Evolutionary conservation across 352 stramenopile genomes (phyloP).

Genomic region (Pythium apleroticum): DNA sequence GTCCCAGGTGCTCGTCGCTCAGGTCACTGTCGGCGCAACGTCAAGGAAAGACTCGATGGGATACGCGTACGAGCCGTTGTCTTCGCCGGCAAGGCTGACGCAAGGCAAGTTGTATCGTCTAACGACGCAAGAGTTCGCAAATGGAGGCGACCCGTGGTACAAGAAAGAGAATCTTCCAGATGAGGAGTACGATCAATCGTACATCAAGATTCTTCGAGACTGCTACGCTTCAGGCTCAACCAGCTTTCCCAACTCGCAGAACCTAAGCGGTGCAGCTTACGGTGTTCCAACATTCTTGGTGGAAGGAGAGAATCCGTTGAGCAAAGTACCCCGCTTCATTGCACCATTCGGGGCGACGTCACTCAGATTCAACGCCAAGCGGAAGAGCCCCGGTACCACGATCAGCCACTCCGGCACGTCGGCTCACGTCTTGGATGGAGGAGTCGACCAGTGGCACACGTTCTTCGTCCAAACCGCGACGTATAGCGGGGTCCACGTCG

Average conservation of each 20-base stretch:
- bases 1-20: constrained; percentile 63
- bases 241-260: constrained; percentile 84
- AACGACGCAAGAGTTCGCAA: constrained; percentile 86
- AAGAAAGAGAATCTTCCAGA: constrained; percentile 88
- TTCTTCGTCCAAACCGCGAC: constrained; percentile 64
- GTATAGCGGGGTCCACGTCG: constrained; percentile 63
- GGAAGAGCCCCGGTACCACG: constrained; percentile 53
- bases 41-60: constrained; percentile 74
- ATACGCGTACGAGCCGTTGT: constrained; percentile 70
- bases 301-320: constrained; percentile 69
- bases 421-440: constrained; percentile 45
- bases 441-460: constrained; percentile 50
- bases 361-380: constrained; percentile 66
- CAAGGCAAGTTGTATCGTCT: constrained; percentile 86
- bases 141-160: constrained; percentile 87
- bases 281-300: constrained; percentile 85
- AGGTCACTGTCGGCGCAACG: constrained; percentile 56
- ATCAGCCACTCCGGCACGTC: constrained; percentile 79
- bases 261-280: constrained; percentile 81
- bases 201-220: constrained; percentile 86
- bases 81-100: constrained; percentile 53
- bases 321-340: constrained; percentile 60
- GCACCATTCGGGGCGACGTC: constrained; percentile 50
- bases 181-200: constrained; percentile 84
- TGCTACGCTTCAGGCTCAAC: constrained; percentile 85